A percentile compares a stretch with the other conserved stretches of the same genome.
These are phyloP conservation scores for Aschersonia sp. DNA, from an alignment of 2,329 filamentous ascomycete genomes.

Conservation along the genomic window DNA sequence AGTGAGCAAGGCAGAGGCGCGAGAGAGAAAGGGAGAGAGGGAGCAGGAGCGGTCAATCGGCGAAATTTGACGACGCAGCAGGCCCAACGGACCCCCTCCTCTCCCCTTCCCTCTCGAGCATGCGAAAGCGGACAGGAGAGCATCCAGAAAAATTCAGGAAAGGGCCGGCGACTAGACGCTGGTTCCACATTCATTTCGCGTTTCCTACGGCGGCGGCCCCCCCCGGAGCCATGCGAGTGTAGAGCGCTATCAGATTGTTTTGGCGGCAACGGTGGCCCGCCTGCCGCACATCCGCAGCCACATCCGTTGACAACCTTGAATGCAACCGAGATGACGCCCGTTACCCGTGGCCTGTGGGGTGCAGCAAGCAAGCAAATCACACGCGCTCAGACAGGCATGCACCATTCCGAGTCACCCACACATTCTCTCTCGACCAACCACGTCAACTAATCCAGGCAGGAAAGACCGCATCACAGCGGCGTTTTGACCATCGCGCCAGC, in stretches of 20 bases:
- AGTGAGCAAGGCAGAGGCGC: no score
- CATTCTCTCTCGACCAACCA: background rate
- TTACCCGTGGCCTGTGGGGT: slow-evolving; percentile 1
- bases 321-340: background rate
- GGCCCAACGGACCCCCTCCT: no score
- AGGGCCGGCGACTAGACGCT: background rate
- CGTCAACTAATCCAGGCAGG: background rate
- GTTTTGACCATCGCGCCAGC: background rate
- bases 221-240: no score
- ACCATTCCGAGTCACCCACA: background rate
- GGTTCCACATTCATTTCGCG: background rate
- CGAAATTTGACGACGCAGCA: background rate
- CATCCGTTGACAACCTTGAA: background rate
- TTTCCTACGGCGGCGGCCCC: background rate
- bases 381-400: background rate
- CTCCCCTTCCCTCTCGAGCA: no score
- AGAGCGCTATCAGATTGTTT: background rate
- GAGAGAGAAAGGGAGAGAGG: no score
- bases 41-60: background rate
- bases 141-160: background rate
- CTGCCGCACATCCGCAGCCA: background rate
- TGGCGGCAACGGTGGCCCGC: background rate
- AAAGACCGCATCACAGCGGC: background rate
- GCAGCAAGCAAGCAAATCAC: slow-evolving; percentile 1
- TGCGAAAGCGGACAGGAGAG: background rate